Percentiles rank a stretch among this genome's conserved stretches.
Conservation (phyloP, 2,329 filamentous ascomycete genomes). For the Pyrenochaeta sp. region DNA sequence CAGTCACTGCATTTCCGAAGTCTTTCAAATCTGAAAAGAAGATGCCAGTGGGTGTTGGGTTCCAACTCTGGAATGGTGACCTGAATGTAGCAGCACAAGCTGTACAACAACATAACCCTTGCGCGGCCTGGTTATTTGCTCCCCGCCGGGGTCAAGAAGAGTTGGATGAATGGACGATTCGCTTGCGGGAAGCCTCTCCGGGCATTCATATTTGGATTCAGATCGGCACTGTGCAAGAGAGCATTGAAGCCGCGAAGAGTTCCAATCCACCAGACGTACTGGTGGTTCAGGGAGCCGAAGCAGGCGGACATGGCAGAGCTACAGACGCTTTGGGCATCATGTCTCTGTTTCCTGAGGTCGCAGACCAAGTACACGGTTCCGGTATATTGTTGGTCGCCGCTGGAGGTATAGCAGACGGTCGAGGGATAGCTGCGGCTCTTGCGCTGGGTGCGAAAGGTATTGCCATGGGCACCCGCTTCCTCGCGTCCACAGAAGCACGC, state of each 20-base stretch:
- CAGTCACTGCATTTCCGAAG: not conserved
- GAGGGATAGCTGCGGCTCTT: constrained; percentile 64
- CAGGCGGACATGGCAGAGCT: constrained; percentile 69
- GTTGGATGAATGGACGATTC: constrained; percentile 39
- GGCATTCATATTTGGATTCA: constrained; percentile 64
- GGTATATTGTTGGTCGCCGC: constrained; percentile 58
- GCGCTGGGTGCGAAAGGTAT: constrained; percentile 61
- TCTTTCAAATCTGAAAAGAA: constrained; percentile 10
- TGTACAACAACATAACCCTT: constrained; percentile 62
- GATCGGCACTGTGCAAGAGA: constrained; percentile 65
- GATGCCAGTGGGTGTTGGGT: constrained; percentile 66
- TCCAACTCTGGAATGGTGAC: constrained; percentile 61
- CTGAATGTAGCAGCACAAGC: constrained; percentile 60
- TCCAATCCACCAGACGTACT: constrained; percentile 61
- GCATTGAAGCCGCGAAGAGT: constrained; percentile 57
- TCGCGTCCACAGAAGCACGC: constrained; percentile 59
- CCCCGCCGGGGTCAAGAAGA: constrained; percentile 53
- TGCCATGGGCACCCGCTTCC: constrained; percentile 70
- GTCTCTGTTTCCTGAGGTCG: constrained; percentile 65
- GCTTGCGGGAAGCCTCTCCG: constrained; percentile 41
- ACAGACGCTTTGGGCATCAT: constrained; percentile 54
- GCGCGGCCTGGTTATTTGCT: constrained; percentile 72
- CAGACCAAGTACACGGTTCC: constrained; percentile 42
- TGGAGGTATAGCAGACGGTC: constrained; percentile 66
- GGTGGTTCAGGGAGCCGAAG: constrained; percentile 68